Evolutionary conservation across 495 filamentous ascomycete genomes (phyloP), one percentile per base, ranked within the genome.

Genomic region (Penicilliopsis zonata): DNA sequence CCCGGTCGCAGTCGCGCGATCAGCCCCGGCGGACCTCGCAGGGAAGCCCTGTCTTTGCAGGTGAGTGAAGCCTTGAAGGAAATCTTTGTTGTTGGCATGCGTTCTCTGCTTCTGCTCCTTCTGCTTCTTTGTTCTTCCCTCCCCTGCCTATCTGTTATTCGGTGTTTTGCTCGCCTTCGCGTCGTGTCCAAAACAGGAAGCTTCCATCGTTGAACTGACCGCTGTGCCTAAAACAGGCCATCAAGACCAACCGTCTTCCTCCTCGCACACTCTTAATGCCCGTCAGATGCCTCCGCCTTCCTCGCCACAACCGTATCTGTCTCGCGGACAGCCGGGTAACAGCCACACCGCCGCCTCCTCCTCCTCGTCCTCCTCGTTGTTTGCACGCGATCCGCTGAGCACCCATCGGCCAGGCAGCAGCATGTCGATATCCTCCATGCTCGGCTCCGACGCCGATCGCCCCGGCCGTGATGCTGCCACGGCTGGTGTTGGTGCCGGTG

Each of bases 351-450:
- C n/a, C n/a, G n/a, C 21, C 32, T 41, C 43, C 63, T 24, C 51
- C 55, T 13, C 57, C 58, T 20, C 52, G 24, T 40, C 62, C 19
- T 57, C 58, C 23, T 59, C 65, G 30, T 67, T 70, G 36, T 47
- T 59, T 28, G 53, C 55, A 18, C 67, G 75, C 42, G 73, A 80
- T 40, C 54, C 65, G 31, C 57, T 63, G 9, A 48, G 57, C 30
- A 55, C 50, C 28, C 60, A 69, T 50, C 69, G 74, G 23, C 69
- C 69, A 7, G 74, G 75, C 9, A 80, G 80, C 55, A 82, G 80
- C 62, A 96, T 98, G 90, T 93, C 90, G 13, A 98, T 98, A 46
- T 90, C 85, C 6, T 83, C 90, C 13, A 85, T 98, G 70, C 72
- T 98, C 29, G 75, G 69, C 31, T 55, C 62, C 9, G 72, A 71